phyloP scores from a whole-genome alignment of 2,329 filamentous ascomycete species.

The Cyphellophora attinorum region DNA sequence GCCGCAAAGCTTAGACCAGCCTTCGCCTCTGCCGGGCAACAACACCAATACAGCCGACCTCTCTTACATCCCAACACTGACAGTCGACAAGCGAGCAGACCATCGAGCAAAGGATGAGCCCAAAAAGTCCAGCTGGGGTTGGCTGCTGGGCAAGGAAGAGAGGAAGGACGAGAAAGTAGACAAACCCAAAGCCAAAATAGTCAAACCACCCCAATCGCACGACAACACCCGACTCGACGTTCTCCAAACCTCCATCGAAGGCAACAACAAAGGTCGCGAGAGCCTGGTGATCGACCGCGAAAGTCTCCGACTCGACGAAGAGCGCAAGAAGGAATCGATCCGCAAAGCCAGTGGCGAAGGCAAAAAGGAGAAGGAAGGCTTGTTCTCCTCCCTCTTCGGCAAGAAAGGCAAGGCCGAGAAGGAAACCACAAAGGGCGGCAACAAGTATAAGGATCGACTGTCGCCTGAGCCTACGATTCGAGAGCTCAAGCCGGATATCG shows the following conservation, averaged over 20 bases:
- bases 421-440: conserved; percentile 65
- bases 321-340: conserved; percentile 67
- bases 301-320: conserved; percentile 57
- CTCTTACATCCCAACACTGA: conserved; percentile 68
- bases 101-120: conserved; percentile 65
- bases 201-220: conserved; percentile 45
- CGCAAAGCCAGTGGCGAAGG: conserved; percentile 56
- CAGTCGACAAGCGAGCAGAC: conserved; percentile 66
- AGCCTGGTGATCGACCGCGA: conserved; percentile 77
- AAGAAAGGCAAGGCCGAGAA: conserved; percentile 72
- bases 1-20: conserved; percentile 51
- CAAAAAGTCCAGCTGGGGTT: conserved; percentile 69
- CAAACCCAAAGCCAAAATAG: conserved; percentile 55
- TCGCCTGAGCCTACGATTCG: conserved; percentile 74
- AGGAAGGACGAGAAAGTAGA: conserved; percentile 52
- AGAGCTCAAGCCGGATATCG: conserved; percentile 71
- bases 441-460: conserved; percentile 62
- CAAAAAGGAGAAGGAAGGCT: conserved; percentile 85
- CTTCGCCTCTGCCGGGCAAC: conserved; percentile 61
- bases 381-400: conserved; percentile 91
- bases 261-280: conserved; percentile 60
- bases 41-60: conserved; percentile 65
- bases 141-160: conserved; percentile 67
- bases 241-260: conserved; percentile 77
- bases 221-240: conserved; percentile 80